Evolutionary conservation across 495 filamentous ascomycete species (phyloP).

Genomic region (Recurvomyces mirabilis): DNA sequence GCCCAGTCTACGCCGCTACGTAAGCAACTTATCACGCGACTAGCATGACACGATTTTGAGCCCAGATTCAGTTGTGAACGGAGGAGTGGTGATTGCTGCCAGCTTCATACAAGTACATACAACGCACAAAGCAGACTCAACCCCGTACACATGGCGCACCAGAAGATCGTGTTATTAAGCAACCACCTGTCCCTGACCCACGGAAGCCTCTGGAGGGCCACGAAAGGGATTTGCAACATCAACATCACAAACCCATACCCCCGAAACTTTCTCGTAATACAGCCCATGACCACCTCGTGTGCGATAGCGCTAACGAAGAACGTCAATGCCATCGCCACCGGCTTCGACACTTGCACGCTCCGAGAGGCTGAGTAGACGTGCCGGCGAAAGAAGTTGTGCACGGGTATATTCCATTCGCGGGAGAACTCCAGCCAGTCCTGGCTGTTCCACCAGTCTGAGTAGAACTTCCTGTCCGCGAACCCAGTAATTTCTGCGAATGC

Average conservation of each 20-base stretch:
- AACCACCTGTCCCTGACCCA: slow-evolving; percentile 62
- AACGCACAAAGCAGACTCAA: slow-evolving; percentile 59
- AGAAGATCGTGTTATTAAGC: slow-evolving; percentile 89
- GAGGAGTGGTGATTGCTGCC: not conserved
- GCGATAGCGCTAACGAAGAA: slow-evolving; percentile 82
- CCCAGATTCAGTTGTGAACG: too few species aligned
- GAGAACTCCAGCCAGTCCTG: slow-evolving; percentile 93
- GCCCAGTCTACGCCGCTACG: too few species aligned
- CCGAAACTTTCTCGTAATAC: slow-evolving; percentile 91
- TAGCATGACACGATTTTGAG: too few species aligned
- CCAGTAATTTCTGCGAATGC: slow-evolving; percentile 91
- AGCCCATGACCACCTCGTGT: slow-evolving; percentile 94
- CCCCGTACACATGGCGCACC: slow-evolving; percentile 89
- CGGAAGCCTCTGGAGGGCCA: slow-evolving; percentile 72
- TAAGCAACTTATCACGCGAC: too few species aligned
- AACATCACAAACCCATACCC: slow-evolving; percentile 89
- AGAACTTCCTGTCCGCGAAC: slow-evolving; percentile 92
- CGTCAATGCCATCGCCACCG: slow-evolving; percentile 76
- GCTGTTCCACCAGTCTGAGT: slow-evolving; percentile 92
- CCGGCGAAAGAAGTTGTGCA: slow-evolving; percentile 92
- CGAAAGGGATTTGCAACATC: slow-evolving; percentile 93
- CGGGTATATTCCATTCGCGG: slow-evolving; percentile 94
- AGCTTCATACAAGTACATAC: slow-evolving; percentile 41
- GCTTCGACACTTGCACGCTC: slow-evolving; percentile 54
- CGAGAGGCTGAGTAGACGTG: slow-evolving; percentile 83